These are phyloP conservation scores for Termitomyces sp. DNA, from an alignment of 768 basidiomycete genomes.

Conservation along the genomic window DNA sequence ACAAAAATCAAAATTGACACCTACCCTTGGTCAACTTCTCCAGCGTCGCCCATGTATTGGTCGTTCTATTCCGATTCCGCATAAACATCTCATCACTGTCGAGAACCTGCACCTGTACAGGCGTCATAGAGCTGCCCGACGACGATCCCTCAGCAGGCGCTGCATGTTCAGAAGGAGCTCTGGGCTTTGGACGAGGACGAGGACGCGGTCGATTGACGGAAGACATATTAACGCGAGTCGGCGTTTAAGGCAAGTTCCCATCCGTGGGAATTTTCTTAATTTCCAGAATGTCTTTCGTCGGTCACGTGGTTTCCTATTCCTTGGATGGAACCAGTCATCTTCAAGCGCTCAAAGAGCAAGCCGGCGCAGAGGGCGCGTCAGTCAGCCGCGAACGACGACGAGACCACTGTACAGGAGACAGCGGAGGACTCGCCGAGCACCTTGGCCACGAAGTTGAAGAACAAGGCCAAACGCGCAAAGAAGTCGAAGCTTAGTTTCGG, in stretches of 20 bases:
- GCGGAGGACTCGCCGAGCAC: conserved; percentile 53
- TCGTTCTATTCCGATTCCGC: conserved; percentile 54
- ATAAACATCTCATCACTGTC: conserved; percentile 72
- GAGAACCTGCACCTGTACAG: conserved; percentile 25
- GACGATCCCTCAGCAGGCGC: conserved; percentile 17
- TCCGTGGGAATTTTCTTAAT: conserved; percentile 36
- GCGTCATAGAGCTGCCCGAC: conserved; percentile 11
- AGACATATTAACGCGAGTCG: conserved; percentile 23
- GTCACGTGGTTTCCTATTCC: conserved; percentile 28
- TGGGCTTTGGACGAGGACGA: conserved; percentile 41
- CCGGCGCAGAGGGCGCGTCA: conserved; percentile 35
- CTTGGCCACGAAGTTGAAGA: conserved; percentile 64
- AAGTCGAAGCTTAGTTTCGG: conserved; percentile 79
- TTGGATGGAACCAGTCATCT: conserved; percentile 41
- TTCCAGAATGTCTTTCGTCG: conserved; percentile 20
- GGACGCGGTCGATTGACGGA: conserved; percentile 34
- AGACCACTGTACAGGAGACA: conserved; percentile 21
- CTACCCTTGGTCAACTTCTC: conserved; percentile 54
- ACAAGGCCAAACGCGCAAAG: conserved; percentile 60
- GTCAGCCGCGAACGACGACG: conserved; percentile 27
- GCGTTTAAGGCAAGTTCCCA: conserved; percentile 25
- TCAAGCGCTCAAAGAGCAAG: conserved; percentile 45
- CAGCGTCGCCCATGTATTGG: conserved; percentile 54
- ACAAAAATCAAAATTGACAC: conserved; percentile 5
- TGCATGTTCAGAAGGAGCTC: conserved; percentile 14